Percentiles rank a stretch among this genome's conserved stretches.
phyloP scores from a whole-genome alignment of 1,284 basidiomycete genomes.

The Ganoderma resinaceum region DNA sequence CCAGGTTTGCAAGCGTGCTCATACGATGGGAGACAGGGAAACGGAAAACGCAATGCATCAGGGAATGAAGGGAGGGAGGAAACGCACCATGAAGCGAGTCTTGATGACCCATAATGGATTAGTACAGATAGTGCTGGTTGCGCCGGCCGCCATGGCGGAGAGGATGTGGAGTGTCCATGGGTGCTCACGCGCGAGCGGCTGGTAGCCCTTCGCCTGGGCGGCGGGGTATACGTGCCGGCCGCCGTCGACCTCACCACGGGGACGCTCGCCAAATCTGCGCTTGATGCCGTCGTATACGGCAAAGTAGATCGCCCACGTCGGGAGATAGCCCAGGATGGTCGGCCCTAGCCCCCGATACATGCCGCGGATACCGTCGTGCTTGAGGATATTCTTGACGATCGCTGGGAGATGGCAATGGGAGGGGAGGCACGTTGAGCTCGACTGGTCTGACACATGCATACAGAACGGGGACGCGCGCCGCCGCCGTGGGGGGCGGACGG shows the following conservation, averaged over 20 bases:
- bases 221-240: constrained; percentile 69
- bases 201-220: constrained; percentile 83
- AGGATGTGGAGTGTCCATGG: constrained; percentile 87
- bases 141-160: constrained; percentile 93
- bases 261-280: constrained; percentile 73
- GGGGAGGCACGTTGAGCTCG: constrained; percentile 37
- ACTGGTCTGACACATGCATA: not conserved
- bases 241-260: constrained; percentile 48
- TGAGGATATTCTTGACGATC: constrained; percentile 76
- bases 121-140: constrained; percentile 88
- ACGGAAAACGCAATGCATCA: not conserved
- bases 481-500: constrained; percentile 15
- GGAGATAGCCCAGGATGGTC: constrained; percentile 94
- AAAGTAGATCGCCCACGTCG: constrained; percentile 98
- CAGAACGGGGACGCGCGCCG: constrained; percentile 25
- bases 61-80: not conserved
- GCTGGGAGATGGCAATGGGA: constrained; percentile 48
- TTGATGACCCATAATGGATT: constrained; percentile 98
- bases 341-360: constrained; percentile 94
- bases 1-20: not conserved
- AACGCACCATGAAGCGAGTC: constrained; percentile 93
- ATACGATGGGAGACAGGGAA: constrained; percentile 1
- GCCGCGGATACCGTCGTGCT: constrained; percentile 82
- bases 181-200: constrained; percentile 77
- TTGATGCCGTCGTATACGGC: constrained; percentile 97